Percentiles rank a stretch among this genome's conserved stretches.
Evolutionary conservation across 257 asterid species (phyloP).

Genomic region (Solanum megistacrolobum): DNA sequence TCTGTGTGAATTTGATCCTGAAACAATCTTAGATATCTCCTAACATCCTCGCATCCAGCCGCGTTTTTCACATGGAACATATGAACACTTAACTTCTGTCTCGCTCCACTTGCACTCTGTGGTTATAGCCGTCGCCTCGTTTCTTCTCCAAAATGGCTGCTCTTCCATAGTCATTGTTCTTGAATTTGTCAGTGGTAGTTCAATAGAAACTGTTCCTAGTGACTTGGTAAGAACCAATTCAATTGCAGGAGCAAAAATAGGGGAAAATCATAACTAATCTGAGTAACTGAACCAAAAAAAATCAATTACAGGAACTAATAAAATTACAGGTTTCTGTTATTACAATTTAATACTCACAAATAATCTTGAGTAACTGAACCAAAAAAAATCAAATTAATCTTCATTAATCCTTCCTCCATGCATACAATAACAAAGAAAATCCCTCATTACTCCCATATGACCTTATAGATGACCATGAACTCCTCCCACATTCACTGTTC

Average conservation of each 20-base stretch:
- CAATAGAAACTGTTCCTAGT: neutral
- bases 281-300: neutral
- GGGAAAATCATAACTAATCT: neutral
- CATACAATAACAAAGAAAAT: slow-evolving; percentile 28
- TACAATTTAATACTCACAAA: neutral
- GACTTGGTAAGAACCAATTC: neutral
- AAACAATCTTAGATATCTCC: neutral
- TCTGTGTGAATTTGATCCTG: neutral
- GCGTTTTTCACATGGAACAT: neutral
- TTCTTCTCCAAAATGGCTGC: neutral
- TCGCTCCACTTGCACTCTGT: neutral
- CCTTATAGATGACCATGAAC: slow-evolving; percentile 30
- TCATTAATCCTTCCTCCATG: slow-evolving; percentile 27
- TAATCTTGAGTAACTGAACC: neutral
- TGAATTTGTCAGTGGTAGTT: neutral
- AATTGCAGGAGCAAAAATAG: neutral
- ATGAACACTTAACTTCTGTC: neutral
- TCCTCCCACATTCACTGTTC: slow-evolving; percentile 30
- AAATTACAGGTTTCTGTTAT: neutral
- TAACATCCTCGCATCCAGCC: neutral
- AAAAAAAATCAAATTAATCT: neutral
- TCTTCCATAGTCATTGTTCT: neutral
- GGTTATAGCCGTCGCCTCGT: neutral
- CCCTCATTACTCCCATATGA: slow-evolving; percentile 20
- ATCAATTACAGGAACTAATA: neutral